Conservation (phyloP, 805 yeast species). For the Saccharomycopsis schoenii region DNA sequence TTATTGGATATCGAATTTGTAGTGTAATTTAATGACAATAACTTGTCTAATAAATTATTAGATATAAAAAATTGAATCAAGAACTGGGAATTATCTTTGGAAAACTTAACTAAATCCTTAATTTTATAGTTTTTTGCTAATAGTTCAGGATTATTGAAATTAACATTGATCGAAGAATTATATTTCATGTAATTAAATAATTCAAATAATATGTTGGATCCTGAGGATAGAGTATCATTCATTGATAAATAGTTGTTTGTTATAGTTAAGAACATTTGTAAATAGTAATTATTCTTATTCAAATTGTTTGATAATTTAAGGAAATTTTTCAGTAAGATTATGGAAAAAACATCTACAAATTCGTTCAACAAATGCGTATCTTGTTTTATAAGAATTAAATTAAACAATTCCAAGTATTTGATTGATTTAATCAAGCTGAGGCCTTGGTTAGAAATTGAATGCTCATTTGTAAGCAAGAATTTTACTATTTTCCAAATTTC, state of each 20-base stretch:
- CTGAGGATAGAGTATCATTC: not conserved
- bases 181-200: constrained; percentile 6
- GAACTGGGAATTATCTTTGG: constrained; percentile 14
- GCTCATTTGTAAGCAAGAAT: not conserved
- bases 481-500: constrained; percentile 6
- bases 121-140: constrained; percentile 5
- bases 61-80: constrained; percentile 2
- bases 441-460: not conserved
- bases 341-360: not conserved
- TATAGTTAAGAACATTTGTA: not conserved
- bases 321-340: not conserved
- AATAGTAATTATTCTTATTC: not conserved
- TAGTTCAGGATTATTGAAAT: constrained; percentile 3
- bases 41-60: constrained; percentile 3
- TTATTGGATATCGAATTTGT: not conserved
- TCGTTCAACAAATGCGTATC: not conserved
- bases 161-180: constrained; percentile 1
- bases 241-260: not conserved
- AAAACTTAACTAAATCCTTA: constrained; percentile 15
- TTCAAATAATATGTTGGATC: not conserved
- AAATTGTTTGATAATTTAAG: not conserved
- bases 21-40: not conserved
- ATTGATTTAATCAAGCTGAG: constrained; percentile 7
- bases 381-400: not conserved
- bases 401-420: constrained; percentile 5